These are phyloP conservation scores for Heliamphora pulchella DNA, from an alignment of 179 eudicot genomes.

Conservation along the genomic window DNA sequence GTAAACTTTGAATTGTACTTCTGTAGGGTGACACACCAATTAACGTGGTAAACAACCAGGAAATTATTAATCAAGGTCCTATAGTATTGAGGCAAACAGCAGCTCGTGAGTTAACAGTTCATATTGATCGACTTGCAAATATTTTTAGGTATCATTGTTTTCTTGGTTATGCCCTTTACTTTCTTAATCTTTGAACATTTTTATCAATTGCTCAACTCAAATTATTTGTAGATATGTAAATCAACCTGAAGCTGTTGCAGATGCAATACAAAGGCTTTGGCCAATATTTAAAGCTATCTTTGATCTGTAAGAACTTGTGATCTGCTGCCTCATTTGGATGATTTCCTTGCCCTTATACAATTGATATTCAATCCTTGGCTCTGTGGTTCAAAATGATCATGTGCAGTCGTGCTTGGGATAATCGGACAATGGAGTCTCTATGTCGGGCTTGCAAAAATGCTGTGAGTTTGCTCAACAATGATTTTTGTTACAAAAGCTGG, in stretches of 20 bases:
- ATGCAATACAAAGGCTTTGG: conserved; percentile 95
- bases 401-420: conserved; percentile 99
- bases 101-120: conserved; percentile 91
- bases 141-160: conserved; percentile 64
- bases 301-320: conserved; percentile 53
- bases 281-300: conserved; percentile 90
- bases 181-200: conserved; percentile 2
- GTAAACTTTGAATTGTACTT: background rate
- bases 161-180: conserved; percentile 6
- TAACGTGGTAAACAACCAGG: conserved; percentile 43
- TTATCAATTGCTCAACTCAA: background rate
- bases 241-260: conserved; percentile 98
- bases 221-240: conserved; percentile 59
- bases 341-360: background rate
- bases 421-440: conserved; percentile 95
- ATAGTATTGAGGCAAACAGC: conserved; percentile 61
- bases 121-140: conserved; percentile 93
- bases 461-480: conserved; percentile 50
- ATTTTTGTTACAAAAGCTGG: conserved; percentile 4
- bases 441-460: conserved; percentile 99
- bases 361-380: conserved; percentile 8
- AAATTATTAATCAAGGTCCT: conserved; percentile 87
- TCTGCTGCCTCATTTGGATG: background rate
- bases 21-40: conserved; percentile 13
- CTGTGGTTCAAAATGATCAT: conserved; percentile 15